These are phyloP conservation scores for Tausonia pullulans DNA, from an alignment of 1,284 basidiomycete species.

Conservation along the genomic window DNA sequence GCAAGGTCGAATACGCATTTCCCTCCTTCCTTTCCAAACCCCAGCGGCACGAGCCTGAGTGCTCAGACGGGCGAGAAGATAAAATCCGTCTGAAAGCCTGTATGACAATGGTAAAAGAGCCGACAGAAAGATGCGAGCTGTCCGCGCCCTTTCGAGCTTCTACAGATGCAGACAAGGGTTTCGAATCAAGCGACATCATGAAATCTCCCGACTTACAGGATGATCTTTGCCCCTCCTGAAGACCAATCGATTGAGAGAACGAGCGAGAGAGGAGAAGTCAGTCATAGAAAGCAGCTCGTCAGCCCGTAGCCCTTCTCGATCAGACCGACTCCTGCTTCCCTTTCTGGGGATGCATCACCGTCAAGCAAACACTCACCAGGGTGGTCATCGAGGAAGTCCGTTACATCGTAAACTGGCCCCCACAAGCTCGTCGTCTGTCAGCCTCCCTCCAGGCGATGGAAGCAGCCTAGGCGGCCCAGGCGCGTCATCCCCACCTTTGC, in stretches of 20 bases:
- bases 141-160: too few relatives aligned
- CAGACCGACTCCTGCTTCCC: conserved; percentile 49
- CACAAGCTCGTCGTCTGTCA: conserved; percentile 7
- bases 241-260: neutral
- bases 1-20: too few relatives aligned
- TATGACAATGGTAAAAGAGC: too few relatives aligned
- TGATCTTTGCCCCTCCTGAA: conserved; percentile 49
- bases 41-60: too few relatives aligned
- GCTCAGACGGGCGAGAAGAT: too few relatives aligned
- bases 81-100: too few relatives aligned
- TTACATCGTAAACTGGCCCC: conserved; percentile 64
- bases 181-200: conserved; percentile 24
- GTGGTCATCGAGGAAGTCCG: conserved; percentile 47
- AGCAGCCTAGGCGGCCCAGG: conserved; percentile 2
- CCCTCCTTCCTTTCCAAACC: too few relatives aligned
- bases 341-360: conserved; percentile 25
- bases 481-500: conserved; percentile 36
- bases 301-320: neutral
- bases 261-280: conserved; percentile 1
- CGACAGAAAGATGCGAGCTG: too few relatives aligned
- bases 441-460: neutral
- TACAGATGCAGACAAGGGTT: too few relatives aligned
- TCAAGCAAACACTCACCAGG: conserved; percentile 4
- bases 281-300: neutral
- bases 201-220: conserved; percentile 31